Evolutionary conservation across 1,284 basidiomycete genomes (phyloP).

Genomic region (Malassezia yamatoensis): DNA sequence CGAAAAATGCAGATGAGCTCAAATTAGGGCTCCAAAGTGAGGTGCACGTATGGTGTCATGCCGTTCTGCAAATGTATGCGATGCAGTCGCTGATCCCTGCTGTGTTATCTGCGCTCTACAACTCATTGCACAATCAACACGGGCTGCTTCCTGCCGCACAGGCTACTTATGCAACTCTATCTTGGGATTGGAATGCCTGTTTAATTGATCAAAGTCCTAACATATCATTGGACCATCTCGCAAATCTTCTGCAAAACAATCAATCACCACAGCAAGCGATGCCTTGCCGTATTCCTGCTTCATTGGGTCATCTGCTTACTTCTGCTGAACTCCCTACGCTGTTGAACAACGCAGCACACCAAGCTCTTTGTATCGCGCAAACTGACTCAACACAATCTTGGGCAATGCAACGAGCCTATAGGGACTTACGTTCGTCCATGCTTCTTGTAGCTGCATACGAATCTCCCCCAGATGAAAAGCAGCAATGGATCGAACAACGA

Average conservation of each 20-base stretch:
- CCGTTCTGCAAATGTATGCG: constrained; percentile 18
- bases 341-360: constrained; percentile 4
- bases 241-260: no score
- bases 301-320: neutral
- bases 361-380: neutral
- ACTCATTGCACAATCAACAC: neutral
- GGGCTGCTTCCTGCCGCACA: neutral
- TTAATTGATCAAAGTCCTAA: neutral
- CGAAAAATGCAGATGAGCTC: neutral
- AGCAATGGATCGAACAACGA: constrained; percentile 5
- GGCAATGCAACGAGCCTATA: neutral
- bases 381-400: neutral
- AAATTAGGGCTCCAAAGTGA: constrained; percentile 26
- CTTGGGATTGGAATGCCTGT: constrained; percentile 2
- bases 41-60: constrained; percentile 33
- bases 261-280: no score
- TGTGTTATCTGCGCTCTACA: neutral
- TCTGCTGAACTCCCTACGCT: constrained; percentile 3
- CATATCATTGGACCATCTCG: neutral
- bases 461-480: neutral
- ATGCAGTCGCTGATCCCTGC: constrained; percentile 3
- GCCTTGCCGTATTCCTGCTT: neutral
- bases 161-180: neutral
- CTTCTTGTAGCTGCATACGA: constrained; percentile 1
- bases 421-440: neutral